phyloP scores from a whole-genome alignment of 129 eudicot genomes.

The Chrysanthemum seticuspe region DNA sequence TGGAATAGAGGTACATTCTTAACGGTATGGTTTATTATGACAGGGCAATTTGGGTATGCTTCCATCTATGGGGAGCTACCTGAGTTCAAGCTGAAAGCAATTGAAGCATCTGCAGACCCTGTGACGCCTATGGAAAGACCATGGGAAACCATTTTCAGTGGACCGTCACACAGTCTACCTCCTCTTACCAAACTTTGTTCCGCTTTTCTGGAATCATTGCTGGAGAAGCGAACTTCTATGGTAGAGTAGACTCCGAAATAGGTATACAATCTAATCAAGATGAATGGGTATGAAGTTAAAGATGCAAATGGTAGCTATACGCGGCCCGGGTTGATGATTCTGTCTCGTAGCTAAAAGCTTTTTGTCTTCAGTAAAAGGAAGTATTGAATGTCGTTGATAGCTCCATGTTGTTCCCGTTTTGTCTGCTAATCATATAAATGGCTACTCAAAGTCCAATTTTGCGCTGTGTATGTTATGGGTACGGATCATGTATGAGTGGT shows the following conservation, averaged over 20 bases:
- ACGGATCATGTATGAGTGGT: slow-evolving; percentile 9
- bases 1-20: too few relatives aligned
- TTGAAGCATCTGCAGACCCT: slow-evolving; percentile 22
- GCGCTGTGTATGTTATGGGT: slow-evolving; percentile 7
- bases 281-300: neutral
- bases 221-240: slow-evolving; percentile 53
- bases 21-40: neutral
- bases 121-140: slow-evolving; percentile 48
- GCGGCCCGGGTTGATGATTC: too few relatives aligned
- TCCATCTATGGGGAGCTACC: slow-evolving; percentile 84
- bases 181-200: slow-evolving; percentile 77
- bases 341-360: too few relatives aligned
- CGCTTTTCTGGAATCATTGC: slow-evolving; percentile 65
- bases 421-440: neutral
- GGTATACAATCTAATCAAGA: neutral
- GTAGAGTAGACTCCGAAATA: slow-evolving; percentile 34
- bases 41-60: slow-evolving; percentile 71
- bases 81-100: slow-evolving; percentile 44
- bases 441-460: slow-evolving; percentile 13
- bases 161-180: slow-evolving; percentile 83
- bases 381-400: neutral
- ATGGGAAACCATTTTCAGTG: slow-evolving; percentile 83
- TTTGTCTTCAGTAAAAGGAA: neutral
- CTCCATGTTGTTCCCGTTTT: neutral
- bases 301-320: too few relatives aligned